Conservation (phyloP, 2,329 filamentous ascomycete genomes). For the Trichoderma sp. region DNA sequence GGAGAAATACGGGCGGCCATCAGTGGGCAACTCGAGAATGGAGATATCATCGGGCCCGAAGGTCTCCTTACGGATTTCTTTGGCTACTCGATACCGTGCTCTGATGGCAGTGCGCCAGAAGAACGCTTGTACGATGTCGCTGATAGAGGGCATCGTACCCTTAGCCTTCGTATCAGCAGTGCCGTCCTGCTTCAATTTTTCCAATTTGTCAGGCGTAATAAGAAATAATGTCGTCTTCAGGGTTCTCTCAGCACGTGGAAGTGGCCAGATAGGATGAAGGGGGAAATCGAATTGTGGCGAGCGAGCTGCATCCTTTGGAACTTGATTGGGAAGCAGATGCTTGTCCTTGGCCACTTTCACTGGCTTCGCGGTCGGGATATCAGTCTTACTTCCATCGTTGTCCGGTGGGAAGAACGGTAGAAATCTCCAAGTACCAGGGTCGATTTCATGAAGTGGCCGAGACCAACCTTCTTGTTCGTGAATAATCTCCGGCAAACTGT, state of each 20-base stretch:
- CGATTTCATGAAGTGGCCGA: conserved; percentile 25
- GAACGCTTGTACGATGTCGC: conserved; percentile 40
- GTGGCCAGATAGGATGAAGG: conserved; percentile 30
- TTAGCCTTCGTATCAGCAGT: conserved; percentile 15
- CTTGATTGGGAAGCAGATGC: neutral
- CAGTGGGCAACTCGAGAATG: conserved; percentile 35
- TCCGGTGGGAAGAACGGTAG: neutral
- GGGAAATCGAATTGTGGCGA: conserved; percentile 27
- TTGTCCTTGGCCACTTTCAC: neutral
- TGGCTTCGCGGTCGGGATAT: neutral
- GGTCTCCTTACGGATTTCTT: conserved; percentile 22
- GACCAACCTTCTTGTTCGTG: conserved; percentile 28
- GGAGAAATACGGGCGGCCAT: conserved; percentile 32
- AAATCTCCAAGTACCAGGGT: conserved; percentile 25
- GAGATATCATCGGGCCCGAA: conserved; percentile 27
- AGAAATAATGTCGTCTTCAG: conserved; percentile 33
- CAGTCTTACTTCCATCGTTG: neutral
- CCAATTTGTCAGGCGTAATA: conserved; percentile 31
- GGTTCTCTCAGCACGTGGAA: conserved; percentile 27
- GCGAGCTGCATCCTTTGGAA: conserved; percentile 20
- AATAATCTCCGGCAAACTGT: conserved; percentile 29
- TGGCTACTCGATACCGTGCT: conserved; percentile 34
- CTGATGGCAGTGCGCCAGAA: conserved; percentile 38
- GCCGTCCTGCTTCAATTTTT: conserved; percentile 6
- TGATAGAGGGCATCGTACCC: conserved; percentile 30